Conservation (phyloP, 2,329 filamentous ascomycete genomes). For the Xylaria sp. region DNA sequence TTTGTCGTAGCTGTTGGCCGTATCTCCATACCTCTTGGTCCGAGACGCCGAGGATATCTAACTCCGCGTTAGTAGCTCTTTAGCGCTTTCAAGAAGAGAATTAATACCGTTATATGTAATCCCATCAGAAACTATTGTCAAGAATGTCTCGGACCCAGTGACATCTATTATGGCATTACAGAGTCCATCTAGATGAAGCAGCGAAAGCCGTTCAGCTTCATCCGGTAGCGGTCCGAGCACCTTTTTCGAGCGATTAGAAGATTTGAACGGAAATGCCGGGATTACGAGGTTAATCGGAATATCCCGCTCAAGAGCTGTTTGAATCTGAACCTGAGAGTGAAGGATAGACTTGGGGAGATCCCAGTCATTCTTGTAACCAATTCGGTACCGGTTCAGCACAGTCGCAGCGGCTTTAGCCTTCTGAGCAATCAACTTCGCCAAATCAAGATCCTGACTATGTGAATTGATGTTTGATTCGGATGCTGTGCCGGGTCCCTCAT, state of each 20-base stretch:
- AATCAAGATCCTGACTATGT: not conserved
- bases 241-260: constrained; percentile 27
- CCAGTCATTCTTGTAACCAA: constrained; percentile 28
- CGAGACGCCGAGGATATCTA: constrained; percentile 27
- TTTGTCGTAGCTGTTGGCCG: constrained; percentile 15
- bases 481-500: not conserved
- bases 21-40: constrained; percentile 28
- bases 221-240: constrained; percentile 26
- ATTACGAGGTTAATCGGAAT: constrained; percentile 25
- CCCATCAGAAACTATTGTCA: constrained; percentile 28
- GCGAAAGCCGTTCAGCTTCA: constrained; percentile 26
- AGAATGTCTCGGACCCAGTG: constrained; percentile 8
- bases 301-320: constrained; percentile 16
- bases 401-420: constrained; percentile 16
- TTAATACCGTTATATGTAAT: constrained; percentile 27
- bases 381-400: constrained; percentile 26
- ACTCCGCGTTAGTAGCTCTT: not conserved
- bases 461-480: not conserved
- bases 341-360: constrained; percentile 22
- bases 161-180: constrained; percentile 26
- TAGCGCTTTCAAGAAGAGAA: not conserved
- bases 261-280: constrained; percentile 29
- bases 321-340: constrained; percentile 15
- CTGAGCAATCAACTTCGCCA: constrained; percentile 5
- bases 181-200: constrained; percentile 27